Conservation (phyloP, 441 rosid genomes). For the Erysimum cheiri region DNA sequence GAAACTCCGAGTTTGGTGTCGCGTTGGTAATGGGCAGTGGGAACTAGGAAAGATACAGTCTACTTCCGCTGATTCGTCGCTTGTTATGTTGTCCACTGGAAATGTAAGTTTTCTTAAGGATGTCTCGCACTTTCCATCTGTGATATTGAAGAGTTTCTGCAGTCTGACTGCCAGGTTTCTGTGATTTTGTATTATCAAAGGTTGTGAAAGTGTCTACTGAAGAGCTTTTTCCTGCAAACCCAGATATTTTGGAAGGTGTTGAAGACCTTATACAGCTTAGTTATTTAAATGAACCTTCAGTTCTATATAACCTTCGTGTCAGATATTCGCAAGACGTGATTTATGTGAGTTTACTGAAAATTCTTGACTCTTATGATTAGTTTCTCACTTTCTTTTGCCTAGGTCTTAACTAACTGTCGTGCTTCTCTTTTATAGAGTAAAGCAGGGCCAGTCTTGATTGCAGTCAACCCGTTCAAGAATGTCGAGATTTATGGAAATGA, state of each 20-base stretch:
- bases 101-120: slow-evolving; percentile 58
- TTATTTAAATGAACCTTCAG: slow-evolving; percentile 95
- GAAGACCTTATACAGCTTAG: slow-evolving; percentile 95
- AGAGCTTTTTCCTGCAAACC: slow-evolving; percentile 93
- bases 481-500: slow-evolving; percentile 71
- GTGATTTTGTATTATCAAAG: slow-evolving; percentile 49
- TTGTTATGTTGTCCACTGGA: slow-evolving; percentile 66
- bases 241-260: slow-evolving; percentile 86
- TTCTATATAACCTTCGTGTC: slow-evolving; percentile 78
- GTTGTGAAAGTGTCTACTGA: slow-evolving; percentile 72
- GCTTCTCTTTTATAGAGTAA: slow-evolving; percentile 64
- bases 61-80: slow-evolving; percentile 71
- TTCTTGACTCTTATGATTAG: slow-evolving; percentile 15
- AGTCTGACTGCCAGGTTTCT: slow-evolving; percentile 38
- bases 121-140: slow-evolving; percentile 17
- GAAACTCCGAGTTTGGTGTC: slow-evolving; percentile 95
- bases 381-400: slow-evolving; percentile 27
- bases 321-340: slow-evolving; percentile 78
- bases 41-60: slow-evolving; percentile 80
- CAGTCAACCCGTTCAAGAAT: slow-evolving; percentile 85
- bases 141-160: slow-evolving; percentile 17
- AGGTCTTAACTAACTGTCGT: slow-evolving; percentile 32
- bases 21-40: slow-evolving; percentile 66
- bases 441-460: slow-evolving; percentile 94
- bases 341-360: slow-evolving; percentile 69